Evolutionary conservation across 345 rosid genomes (phyloP).

Genomic region (Aquilaria malaccensis): DNA sequence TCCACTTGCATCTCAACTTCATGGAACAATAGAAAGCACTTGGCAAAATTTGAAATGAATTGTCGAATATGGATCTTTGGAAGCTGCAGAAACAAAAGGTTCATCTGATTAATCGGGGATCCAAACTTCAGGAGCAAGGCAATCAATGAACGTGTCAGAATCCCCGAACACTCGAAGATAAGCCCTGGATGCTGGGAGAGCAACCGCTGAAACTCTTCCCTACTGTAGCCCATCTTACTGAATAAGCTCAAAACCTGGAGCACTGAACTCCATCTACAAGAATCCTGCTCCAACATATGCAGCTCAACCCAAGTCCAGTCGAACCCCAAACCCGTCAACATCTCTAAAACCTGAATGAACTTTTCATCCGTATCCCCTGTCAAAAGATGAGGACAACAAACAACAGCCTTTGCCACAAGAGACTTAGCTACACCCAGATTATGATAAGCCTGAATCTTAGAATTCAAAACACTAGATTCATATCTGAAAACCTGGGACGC

Average conservation of each 20-base stretch:
- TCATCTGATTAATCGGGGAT: constrained; percentile 29
- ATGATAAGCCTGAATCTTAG: constrained; percentile 51
- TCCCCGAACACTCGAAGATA: constrained; percentile 50
- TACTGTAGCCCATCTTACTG: constrained; percentile 23
- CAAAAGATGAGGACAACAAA: constrained; percentile 44
- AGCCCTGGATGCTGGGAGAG: constrained; percentile 48
- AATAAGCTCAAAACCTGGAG: constrained; percentile 36
- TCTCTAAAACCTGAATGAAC: constrained; percentile 40
- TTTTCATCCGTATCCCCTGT: constrained; percentile 41
- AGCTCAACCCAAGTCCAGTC: constrained; percentile 45
- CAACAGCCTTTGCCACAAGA: constrained; percentile 35
- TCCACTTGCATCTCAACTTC: constrained; percentile 49
- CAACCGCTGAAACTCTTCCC: constrained; percentile 38
- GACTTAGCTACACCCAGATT: constrained; percentile 46
- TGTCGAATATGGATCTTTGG: constrained; percentile 37
- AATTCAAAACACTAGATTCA: constrained; percentile 38
- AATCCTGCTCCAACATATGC: constrained; percentile 26
- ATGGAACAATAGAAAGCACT: constrained; percentile 35
- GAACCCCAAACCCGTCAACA: constrained; percentile 36
- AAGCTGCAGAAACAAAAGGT: constrained; percentile 40
- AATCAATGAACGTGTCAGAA: constrained; percentile 28
- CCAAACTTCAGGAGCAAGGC: constrained; percentile 60
- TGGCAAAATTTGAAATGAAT: constrained; percentile 48
- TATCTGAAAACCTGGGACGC: constrained; percentile 48
- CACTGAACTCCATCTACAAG: constrained; percentile 55